These are phyloP conservation scores for Chondrus crispus DNA, from an alignment of 23 red algal genomes.

Conservation along the genomic window DNA sequence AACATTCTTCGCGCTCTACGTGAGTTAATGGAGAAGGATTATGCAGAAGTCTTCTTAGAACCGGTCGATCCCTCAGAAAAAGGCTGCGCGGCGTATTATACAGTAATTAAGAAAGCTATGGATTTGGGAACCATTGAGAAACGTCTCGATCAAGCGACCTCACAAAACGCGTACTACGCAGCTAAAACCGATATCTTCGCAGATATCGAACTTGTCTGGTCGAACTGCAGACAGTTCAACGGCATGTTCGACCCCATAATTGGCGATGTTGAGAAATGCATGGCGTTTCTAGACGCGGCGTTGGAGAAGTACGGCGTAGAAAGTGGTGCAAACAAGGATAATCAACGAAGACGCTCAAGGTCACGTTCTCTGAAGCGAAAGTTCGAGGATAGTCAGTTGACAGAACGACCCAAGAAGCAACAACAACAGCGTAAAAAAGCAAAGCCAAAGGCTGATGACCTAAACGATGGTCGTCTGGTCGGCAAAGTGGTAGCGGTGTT, in stretches of 20 bases:
- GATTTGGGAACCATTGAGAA: constrained; percentile 56
- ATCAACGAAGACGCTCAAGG: too few species aligned
- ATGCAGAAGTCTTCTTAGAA: constrained; percentile 14
- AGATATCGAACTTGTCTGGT: constrained; percentile 80
- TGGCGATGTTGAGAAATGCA: background rate
- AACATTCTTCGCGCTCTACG: constrained; percentile 14
- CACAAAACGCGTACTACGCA: background rate
- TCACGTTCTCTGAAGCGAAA: too few species aligned
- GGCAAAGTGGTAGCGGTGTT: constrained; percentile 30
- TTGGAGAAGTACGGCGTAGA: background rate
- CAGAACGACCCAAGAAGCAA: too few species aligned
- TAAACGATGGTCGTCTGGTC: constrained; percentile 38
- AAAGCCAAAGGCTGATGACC: background rate
- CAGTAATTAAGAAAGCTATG: constrained; percentile 56
- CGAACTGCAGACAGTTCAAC: constrained; percentile 68
- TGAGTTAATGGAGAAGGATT: constrained; percentile 16
- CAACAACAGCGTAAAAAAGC: too few species aligned
- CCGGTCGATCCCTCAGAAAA: constrained; percentile 42
- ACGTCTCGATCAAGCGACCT: constrained; percentile 15
- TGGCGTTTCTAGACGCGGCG: background rate
- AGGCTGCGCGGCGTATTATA: constrained; percentile 17
- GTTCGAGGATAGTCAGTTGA: too few species aligned
- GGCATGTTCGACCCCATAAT: constrained; percentile 14
- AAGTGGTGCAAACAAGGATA: background rate
- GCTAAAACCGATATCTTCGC: constrained; percentile 25